Percentiles rank a stretch among this genome's conserved stretches.
Evolutionary conservation across 2,329 filamentous ascomycete species (phyloP).

Genomic region (Scedosporium boydii): DNA sequence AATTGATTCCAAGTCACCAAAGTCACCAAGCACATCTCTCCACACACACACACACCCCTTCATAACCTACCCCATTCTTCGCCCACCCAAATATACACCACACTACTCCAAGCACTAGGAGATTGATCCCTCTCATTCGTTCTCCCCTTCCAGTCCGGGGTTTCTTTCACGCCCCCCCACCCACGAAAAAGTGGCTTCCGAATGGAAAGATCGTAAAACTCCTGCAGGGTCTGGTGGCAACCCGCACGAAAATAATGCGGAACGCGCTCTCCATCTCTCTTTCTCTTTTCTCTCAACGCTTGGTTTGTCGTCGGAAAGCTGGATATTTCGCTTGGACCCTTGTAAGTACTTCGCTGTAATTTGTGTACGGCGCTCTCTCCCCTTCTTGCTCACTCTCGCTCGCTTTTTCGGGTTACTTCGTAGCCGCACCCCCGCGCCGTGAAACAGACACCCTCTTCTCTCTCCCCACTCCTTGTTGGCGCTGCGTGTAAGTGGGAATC

Average conservation of each 20-base stretch:
- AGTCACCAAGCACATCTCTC: no score
- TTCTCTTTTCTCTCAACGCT: neutral
- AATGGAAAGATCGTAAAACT: neutral
- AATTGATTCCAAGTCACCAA: no score
- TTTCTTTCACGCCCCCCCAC: neutral
- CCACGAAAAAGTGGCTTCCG: neutral
- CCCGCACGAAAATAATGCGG: slow-evolving; percentile 4
- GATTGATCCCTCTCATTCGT: neutral
- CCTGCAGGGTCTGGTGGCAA: slow-evolving; percentile 3
- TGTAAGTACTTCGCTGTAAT: no score
- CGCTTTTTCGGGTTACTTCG: neutral
- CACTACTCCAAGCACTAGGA: no score
- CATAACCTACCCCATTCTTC: no score
- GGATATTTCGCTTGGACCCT: neutral
- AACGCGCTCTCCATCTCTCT: neutral
- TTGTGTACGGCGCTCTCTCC: neutral
- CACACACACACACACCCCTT: no score
- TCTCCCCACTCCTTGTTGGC: neutral
- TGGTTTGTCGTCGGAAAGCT: neutral
- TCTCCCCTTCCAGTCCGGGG: neutral
- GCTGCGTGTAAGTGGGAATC: neutral
- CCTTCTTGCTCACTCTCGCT: neutral
- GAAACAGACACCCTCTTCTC: neutral
- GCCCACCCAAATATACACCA: no score
- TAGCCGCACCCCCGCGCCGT: neutral